Base-by-base conservation (phyloP, 1,284 basidiomycete genomes). In the Ustilago trichophora region DNA sequence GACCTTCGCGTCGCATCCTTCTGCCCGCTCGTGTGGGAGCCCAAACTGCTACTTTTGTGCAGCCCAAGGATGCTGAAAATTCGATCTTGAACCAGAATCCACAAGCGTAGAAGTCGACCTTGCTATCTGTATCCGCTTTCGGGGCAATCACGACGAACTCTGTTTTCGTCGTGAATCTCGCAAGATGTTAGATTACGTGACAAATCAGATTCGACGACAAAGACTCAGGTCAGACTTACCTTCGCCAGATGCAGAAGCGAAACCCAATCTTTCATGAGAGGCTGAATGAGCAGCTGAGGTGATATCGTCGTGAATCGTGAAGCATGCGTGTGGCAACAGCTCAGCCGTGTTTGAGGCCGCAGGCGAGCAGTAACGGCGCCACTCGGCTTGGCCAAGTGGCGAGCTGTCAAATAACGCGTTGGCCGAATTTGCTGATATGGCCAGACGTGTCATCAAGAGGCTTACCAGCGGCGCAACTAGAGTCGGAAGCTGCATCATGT, bases 81-180 rank as follows among this genome's bases (percentile, higher is more conserved):
- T 2, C 6, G 6, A 62, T 19, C 10, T 36, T 26, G 8, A 62
- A 16, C 46, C 47, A 62, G 36, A 54, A 62, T 0, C 58, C 58
- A 13, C 46, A 45, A 1, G 51, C 47, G 15, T 31, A 54, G 24
- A 62, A 62, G 4, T 62, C 51, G 11, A 62, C 58, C 21, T 41
- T 50, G 42, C 45, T 50, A n/a, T 48, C 51, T 13, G 45, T 25
- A 1, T 16, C 41, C 6, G n/a, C 13, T 7, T 22, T 40, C 10
- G 58, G 58, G 11, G 58, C 46, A 12, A 46, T 29, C 11, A 55
- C 58, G 3, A 62, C 58, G 19, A 55, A 62, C n/a, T 53, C 57
- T 60, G 21, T 19, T n/a, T n/a, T n/a, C n/a, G n/a, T n/a, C n/a
- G n/a, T n/a, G n/a, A n/a, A n/a, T n/a, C n/a, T n/a, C n/a, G n/a